Evolutionary conservation across 345 rosid species (phyloP).

Genomic region (Euclidium syriacum): DNA sequence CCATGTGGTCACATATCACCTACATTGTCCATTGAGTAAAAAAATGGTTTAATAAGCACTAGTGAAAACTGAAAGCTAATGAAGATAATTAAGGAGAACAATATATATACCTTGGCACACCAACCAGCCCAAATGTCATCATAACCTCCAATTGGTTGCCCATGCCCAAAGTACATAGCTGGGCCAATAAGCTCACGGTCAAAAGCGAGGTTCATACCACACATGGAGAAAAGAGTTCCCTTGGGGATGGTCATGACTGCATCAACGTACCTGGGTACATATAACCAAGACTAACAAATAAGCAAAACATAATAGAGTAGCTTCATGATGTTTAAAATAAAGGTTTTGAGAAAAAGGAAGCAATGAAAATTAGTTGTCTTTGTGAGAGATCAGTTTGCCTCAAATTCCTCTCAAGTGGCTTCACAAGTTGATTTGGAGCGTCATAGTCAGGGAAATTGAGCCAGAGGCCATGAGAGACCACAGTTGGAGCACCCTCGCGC

Average conservation of each 20-base stretch:
- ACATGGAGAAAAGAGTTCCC: conserved; percentile 50
- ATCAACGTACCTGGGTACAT: conserved; percentile 47
- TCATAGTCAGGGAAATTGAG: conserved; percentile 51
- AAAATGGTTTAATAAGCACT: too few relatives aligned
- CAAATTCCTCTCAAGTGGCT: conserved; percentile 44
- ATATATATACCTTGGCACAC: conserved; percentile 45
- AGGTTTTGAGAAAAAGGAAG: neutral
- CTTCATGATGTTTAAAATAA: neutral
- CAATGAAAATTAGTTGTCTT: neutral
- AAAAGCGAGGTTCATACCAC: conserved; percentile 52
- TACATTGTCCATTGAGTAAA: too few relatives aligned
- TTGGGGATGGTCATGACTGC: conserved; percentile 44
- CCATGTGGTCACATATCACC: conserved; percentile 59
- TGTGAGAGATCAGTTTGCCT: conserved; percentile 24
- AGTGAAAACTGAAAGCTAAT: too few relatives aligned
- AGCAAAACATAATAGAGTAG: too few relatives aligned
- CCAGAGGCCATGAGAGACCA: conserved; percentile 59
- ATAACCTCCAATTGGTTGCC: conserved; percentile 50
- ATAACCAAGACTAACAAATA: neutral
- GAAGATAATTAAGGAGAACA: neutral
- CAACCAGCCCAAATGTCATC: conserved; percentile 68
- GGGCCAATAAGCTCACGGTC: conserved; percentile 51
- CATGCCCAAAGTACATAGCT: conserved; percentile 58
- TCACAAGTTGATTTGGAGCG: conserved; percentile 52
- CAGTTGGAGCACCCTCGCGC: conserved; percentile 38